Conservation (phyloP, 305 asterid genomes). For the Solanum hybrid region DNA sequence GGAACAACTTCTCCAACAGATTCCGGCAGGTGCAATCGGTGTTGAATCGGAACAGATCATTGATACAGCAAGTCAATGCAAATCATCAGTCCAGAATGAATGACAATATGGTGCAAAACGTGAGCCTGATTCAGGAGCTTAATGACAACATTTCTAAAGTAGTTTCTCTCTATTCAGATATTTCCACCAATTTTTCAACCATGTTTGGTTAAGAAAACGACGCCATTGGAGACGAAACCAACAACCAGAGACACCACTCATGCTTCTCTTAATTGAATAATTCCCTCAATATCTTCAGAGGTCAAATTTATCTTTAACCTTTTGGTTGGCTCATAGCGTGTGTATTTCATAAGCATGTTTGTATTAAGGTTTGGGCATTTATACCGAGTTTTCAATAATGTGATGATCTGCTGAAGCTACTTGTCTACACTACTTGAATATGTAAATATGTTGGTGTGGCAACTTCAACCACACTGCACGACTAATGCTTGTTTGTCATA, state of each 20-base stretch:
- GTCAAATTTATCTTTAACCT: not conserved
- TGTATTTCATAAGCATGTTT: not conserved
- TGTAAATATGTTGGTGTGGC: too few species aligned
- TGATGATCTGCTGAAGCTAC: too few species aligned
- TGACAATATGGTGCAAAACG: conserved; percentile 58
- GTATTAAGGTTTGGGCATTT: not conserved
- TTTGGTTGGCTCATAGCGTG: not conserved
- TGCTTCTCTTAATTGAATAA: not conserved
- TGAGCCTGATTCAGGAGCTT: conserved; percentile 53
- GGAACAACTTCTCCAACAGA: conserved; percentile 42
- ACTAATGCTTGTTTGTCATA: too few species aligned
- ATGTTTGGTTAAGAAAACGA: conserved; percentile 18
- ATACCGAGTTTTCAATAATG: not conserved
- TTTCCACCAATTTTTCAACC: conserved; percentile 43
- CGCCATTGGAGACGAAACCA: conserved; percentile 4
- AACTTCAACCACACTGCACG: too few species aligned
- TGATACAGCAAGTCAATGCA: conserved; percentile 70
- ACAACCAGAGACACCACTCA: conserved; percentile 10
- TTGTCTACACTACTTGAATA: too few species aligned
- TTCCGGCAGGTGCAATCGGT: conserved; percentile 59
- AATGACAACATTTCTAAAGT: conserved; percentile 60
- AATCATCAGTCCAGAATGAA: conserved; percentile 53
- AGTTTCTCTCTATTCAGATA: conserved; percentile 44
- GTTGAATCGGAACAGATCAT: conserved; percentile 51
- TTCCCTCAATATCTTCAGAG: not conserved